Evolutionary conservation across 139 green algal species (phyloP).

Genomic region (Limnomonas spitsbergensis): DNA sequence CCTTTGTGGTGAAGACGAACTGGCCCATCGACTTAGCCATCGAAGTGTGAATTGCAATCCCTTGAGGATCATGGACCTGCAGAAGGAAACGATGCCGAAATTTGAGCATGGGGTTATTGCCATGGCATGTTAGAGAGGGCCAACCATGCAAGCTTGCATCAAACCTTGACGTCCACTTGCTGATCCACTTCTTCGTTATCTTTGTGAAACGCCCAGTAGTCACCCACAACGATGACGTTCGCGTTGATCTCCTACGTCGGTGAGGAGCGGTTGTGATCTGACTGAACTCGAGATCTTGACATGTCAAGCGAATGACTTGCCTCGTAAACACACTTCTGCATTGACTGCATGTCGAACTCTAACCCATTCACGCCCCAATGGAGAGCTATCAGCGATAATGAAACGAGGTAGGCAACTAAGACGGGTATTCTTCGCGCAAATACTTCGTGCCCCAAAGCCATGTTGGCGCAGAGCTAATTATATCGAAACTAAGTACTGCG

Average conservation of each 20-base stretch:
- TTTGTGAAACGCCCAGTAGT: constrained; percentile 46
- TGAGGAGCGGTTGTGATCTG: neutral
- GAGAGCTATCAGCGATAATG: no score
- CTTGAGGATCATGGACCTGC: constrained; percentile 30
- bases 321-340: constrained; percentile 52
- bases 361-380: constrained; percentile 11
- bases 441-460: no score
- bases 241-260: constrained; percentile 41
- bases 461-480: no score
- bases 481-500: no score
- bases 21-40: constrained; percentile 38
- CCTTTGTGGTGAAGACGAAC: constrained; percentile 77
- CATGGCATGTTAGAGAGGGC: no score
- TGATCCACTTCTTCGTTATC: constrained; percentile 19
- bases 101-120: no score
- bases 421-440: no score
- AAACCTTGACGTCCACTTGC: constrained; percentile 8
- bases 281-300: neutral
- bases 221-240: constrained; percentile 53
- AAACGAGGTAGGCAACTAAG: no score
- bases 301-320: no score
- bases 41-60: constrained; percentile 19
- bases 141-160: no score
- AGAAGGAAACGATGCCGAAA: neutral
- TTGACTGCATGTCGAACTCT: constrained; percentile 55